Conservation (phyloP, 495 filamentous ascomycete genomes). For the Peziza echinospora region DNA sequence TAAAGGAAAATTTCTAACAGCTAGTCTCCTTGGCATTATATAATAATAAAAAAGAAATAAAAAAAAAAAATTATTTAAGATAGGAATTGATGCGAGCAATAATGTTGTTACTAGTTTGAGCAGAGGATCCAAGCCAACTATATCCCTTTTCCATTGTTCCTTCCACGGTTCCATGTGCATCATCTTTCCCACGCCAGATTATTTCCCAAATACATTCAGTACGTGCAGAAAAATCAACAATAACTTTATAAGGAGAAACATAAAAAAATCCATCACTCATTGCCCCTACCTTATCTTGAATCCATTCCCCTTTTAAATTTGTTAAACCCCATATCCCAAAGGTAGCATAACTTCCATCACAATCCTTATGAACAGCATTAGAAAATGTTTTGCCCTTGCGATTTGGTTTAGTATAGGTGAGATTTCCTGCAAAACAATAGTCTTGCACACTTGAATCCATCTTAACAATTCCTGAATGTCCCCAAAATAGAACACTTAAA, state of each 20-base stretch:
- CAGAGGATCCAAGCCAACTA: neutral
- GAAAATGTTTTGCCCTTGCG: neutral
- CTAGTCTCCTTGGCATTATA: too few species aligned
- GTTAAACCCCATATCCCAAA: neutral
- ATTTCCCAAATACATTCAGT: conserved; percentile 1
- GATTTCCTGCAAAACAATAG: neutral
- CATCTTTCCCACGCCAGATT: neutral
- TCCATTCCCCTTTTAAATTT: neutral
- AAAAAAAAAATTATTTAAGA: too few species aligned
- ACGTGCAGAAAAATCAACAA: neutral
- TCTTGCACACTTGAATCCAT: neutral
- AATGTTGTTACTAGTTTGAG: neutral
- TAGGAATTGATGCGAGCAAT: too few species aligned
- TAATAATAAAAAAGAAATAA: too few species aligned
- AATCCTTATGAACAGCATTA: neutral
- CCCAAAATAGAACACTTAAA: neutral
- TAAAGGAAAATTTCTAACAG: too few species aligned
- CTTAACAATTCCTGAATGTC: neutral
- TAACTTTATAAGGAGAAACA: conserved; percentile 2
- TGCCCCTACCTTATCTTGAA: neutral
- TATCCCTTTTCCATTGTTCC: neutral
- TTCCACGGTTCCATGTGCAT: neutral
- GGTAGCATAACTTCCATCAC: neutral
- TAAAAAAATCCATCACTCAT: conserved; percentile 2
- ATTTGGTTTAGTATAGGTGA: neutral